Conservation (phyloP, 495 filamentous ascomycete species). For the Tuber aestivum region DNA sequence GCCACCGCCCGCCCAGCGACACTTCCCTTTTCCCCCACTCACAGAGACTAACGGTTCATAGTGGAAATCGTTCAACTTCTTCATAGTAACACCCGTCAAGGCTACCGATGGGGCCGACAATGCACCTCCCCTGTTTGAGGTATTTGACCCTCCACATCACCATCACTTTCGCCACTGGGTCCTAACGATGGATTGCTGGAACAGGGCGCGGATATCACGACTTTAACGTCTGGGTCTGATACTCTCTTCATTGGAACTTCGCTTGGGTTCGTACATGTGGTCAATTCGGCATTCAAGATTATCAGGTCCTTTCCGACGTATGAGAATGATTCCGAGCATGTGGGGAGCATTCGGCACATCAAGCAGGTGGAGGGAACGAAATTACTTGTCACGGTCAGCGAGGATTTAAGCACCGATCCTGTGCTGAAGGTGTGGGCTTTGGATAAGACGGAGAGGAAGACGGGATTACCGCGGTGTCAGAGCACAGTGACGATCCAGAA, state of each 20-base stretch:
- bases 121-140: slow-evolving; percentile 55
- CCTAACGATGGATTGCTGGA: slow-evolving; percentile 33
- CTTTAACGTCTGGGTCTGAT: slow-evolving; percentile 77
- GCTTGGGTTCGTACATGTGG: slow-evolving; percentile 77
- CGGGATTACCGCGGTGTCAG: slow-evolving; percentile 74
- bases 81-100: slow-evolving; percentile 82
- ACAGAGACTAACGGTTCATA: slow-evolving; percentile 40
- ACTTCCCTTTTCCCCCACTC: neutral
- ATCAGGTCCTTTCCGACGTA: slow-evolving; percentile 80
- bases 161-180: slow-evolving; percentile 47
- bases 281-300: slow-evolving; percentile 80
- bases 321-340: slow-evolving; percentile 50
- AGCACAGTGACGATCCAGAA: slow-evolving; percentile 82
- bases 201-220: slow-evolving; percentile 57
- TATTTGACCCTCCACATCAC: slow-evolving; percentile 50
- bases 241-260: slow-evolving; percentile 82
- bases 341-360: slow-evolving; percentile 80
- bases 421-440: slow-evolving; percentile 92
- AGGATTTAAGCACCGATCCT: slow-evolving; percentile 80
- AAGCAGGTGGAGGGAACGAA: slow-evolving; percentile 86
- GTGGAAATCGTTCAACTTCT: slow-evolving; percentile 99
- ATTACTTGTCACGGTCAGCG: slow-evolving; percentile 78
- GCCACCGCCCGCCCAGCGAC: neutral
- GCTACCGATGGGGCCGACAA: slow-evolving; percentile 63
- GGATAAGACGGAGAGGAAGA: slow-evolving; percentile 92